These are phyloP conservation scores for Friedmanniomyces endolithicus DNA, from an alignment of 495 filamentous ascomycete species.

Conservation along the genomic window DNA sequence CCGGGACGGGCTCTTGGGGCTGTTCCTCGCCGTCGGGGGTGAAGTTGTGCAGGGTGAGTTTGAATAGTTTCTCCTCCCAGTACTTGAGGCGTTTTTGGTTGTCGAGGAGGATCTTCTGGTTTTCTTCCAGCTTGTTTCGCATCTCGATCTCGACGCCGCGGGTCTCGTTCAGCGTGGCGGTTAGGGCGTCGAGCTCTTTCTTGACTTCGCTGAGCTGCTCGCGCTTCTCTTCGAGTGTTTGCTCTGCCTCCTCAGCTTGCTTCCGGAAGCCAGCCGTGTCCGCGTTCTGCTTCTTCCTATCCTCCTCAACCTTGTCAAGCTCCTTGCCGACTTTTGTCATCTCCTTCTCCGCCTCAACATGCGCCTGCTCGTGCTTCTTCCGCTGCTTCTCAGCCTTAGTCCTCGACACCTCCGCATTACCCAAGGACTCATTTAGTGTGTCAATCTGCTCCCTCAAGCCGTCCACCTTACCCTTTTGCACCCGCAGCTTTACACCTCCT, in stretches of 20 bases:
- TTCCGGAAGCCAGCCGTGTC: conserved; percentile 59
- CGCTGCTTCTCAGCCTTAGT: conserved; percentile 89
- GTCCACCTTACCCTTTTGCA: conserved; percentile 90
- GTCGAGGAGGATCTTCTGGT: conserved; percentile 75
- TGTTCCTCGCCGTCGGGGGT: conserved; percentile 33
- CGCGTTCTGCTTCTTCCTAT: conserved; percentile 60
- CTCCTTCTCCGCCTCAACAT: conserved; percentile 61
- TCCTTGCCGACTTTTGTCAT: conserved; percentile 57
- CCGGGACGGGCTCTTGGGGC: conserved; percentile 19
- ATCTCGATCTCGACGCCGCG: conserved; percentile 91
- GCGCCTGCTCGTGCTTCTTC: conserved; percentile 71
- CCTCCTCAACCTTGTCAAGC: conserved; percentile 59
- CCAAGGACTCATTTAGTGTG: conserved; percentile 65
- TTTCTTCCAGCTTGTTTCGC: conserved; percentile 94
- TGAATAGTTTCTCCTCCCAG: conserved; percentile 80
- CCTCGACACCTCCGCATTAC: conserved; percentile 68
- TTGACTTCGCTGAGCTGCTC: conserved; percentile 69
- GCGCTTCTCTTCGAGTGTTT: conserved; percentile 64
- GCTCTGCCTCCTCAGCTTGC: conserved; percentile 72
- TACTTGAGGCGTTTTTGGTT: conserved; percentile 73
- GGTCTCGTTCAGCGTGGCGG: conserved; percentile 75
- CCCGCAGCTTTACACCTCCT: conserved; percentile 80
- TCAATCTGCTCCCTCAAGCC: conserved; percentile 75
- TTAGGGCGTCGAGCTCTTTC: conserved; percentile 73
- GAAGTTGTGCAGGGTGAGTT: conserved; percentile 65